Percentiles rank a stretch among this genome's conserved stretches.
These are phyloP conservation scores for Aspergillus sp. DNA, from an alignment of 2,329 filamentous ascomycete species.

Conservation along the genomic window DNA sequence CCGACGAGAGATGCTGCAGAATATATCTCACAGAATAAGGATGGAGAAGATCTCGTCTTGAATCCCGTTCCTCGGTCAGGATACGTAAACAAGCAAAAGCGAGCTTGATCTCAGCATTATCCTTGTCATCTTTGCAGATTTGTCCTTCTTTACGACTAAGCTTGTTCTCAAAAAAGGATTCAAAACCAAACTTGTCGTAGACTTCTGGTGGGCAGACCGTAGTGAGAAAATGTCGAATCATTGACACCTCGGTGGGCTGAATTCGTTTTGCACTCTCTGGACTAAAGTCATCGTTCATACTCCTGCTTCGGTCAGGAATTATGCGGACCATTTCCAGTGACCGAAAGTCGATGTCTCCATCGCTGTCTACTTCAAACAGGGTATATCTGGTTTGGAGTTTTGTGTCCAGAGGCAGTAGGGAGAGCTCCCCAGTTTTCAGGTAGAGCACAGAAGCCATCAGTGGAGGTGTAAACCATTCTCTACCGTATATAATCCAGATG, in stretches of 20 bases:
- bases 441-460: constrained; percentile 17
- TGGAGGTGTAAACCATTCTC: constrained; percentile 9
- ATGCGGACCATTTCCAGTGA: constrained; percentile 11
- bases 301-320: constrained; percentile 6
- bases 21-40: constrained; percentile 10
- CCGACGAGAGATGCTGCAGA: constrained; percentile 13
- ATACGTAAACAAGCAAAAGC: constrained; percentile 12
- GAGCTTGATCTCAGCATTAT: constrained; percentile 13
- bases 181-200: constrained; percentile 20
- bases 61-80: constrained; percentile 9
- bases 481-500: constrained; percentile 19
- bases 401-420: constrained; percentile 15
- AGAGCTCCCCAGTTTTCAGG: constrained; percentile 16
- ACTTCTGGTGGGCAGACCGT: constrained; percentile 19
- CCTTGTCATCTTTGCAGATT: constrained; percentile 19
- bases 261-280: constrained; percentile 1
- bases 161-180: constrained; percentile 19
- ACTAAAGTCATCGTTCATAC: neutral
- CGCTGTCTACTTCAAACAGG: constrained; percentile 15
- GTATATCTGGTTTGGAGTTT: constrained; percentile 15
- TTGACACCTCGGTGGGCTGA: constrained; percentile 13
- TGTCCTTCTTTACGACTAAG: constrained; percentile 10
- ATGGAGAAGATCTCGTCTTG: constrained; percentile 4
- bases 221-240: constrained; percentile 19
- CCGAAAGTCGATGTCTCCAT: constrained; percentile 14